These are phyloP conservation scores for Leishmania braziliensis DNA, from an alignment of 208 protist genomes.

Conservation along the genomic window DNA sequence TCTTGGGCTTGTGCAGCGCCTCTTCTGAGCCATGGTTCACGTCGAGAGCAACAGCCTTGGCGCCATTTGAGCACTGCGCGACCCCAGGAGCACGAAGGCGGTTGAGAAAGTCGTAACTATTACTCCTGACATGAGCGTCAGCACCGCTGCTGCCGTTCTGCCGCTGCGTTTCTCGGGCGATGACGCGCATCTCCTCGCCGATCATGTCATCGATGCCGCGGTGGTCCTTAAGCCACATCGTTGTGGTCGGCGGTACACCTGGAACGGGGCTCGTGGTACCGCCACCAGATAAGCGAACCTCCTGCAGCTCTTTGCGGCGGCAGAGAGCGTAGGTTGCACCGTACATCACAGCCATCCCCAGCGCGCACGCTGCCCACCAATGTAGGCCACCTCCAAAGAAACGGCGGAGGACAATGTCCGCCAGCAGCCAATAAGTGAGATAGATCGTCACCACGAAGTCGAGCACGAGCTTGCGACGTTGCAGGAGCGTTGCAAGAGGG, in stretches of 20 bases:
- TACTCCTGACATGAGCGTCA: not conserved
- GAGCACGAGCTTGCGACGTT: slow-evolving; percentile 79
- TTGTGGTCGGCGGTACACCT: not conserved
- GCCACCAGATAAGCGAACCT: slow-evolving; percentile 42
- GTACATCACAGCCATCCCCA: slow-evolving; percentile 42
- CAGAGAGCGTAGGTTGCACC: slow-evolving; percentile 51
- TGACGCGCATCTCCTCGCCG: slow-evolving; percentile 12
- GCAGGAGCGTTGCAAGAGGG: slow-evolving; percentile 62
- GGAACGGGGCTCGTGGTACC: not conserved
- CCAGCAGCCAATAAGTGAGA: slow-evolving; percentile 58
- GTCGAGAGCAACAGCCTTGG: slow-evolving; percentile 17
- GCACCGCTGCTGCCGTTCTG: not conserved
- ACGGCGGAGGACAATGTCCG: slow-evolving; percentile 37
- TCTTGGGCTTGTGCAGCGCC: slow-evolving; percentile 14
- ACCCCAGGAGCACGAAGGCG: not conserved
- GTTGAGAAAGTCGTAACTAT: not conserved
- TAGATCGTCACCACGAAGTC: slow-evolving; percentile 87
- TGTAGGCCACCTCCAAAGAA: slow-evolving; percentile 39
- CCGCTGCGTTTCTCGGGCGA: slow-evolving; percentile 1
- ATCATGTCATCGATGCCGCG: not conserved
- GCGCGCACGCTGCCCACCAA: slow-evolving; percentile 62
- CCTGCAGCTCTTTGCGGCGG: slow-evolving; percentile 67
- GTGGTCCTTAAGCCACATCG: not conserved
- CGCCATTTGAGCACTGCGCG: not conserved
- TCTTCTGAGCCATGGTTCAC: slow-evolving; percentile 5